Base-by-base conservation (phyloP, 495 filamentous ascomycete genomes). In the Parathielavia appendiculata region DNA sequence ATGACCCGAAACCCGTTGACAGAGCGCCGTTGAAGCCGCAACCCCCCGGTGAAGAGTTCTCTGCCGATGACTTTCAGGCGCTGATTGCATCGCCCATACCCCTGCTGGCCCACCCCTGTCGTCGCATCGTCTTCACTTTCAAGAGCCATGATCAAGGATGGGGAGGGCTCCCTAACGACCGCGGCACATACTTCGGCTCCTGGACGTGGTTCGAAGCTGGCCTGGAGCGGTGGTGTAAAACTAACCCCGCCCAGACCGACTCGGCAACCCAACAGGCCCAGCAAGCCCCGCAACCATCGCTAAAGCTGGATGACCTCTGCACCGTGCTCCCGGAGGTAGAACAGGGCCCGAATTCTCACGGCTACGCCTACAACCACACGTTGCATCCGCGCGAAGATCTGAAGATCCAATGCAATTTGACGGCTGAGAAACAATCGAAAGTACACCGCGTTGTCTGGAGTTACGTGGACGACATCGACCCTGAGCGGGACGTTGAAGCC, bases 191-290 rank as follows among this genome's bases (percentile, higher is more conserved):
- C 62, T 56, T 70, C 5, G 70, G 63, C 14, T 85, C 84, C 0
- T 87, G 71, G 67, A 89, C 86, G 0, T 91, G 87, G 87, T 90
- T 90, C 62, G 86, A 88, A 45, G 79, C 75, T 5, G 84, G 84
- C 0, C 59, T 80, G 17, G 79, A 83, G 48, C 71, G 75, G 14
- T 72, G 79, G 45, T 69, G 73, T 14, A 26, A 51, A 6, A 3
- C 46, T 0, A 43, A 30, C 20, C 17, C 52, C 1, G 17, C 48
- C 2, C 40, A 53, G 12, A 39, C 40, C 32, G n/a, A 16, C 26
- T 12, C 49, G 17, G 16, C 14, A 30, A 6, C 26, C 26, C 26
- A 30, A 6, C 26, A 30, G 6, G n/a, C n/a, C 13, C 9, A 41
- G 39, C 39, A 4, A 16, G 30, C 1, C 13, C 9, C 20, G 35